Evolutionary conservation across 768 basidiomycete genomes (phyloP), one percentile per base, ranked within the genome.

Genomic region (Mycena sanguinolenta): DNA sequence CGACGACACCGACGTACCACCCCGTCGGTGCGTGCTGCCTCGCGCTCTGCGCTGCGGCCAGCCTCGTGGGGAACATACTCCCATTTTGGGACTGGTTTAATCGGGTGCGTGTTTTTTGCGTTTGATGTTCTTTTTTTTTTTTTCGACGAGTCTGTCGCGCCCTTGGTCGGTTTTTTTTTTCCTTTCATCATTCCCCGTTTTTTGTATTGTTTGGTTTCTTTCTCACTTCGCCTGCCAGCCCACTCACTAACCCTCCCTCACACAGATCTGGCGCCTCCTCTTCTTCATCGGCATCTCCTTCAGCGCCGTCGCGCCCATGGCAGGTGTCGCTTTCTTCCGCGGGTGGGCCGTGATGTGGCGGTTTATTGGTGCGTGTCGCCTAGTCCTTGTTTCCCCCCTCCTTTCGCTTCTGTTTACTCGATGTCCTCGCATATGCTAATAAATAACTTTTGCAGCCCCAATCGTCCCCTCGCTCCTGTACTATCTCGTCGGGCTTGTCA

Each of bases 31-130:
- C 81, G n/a, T 76, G 84, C 17, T 97, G 93, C 78, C 86, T 95
- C 14, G 68, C 81, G 2, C 82, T 92, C n/a, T 96, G 94, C 75
- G 77, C 94, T 64, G 76, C 88, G 52, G 91, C 89, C 38, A 96
- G 93, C 7, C 75, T 93, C 7, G 87, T 92, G 0, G 96, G 95
- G 13, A 95, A 91, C 69, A 83, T 92, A 39, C 86, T 95, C 65
- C 95, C 96, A 25, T 98, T 97, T 84, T 91, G 91, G 82, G 79
- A 84, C 32, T 97, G 95, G 95, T 98, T 98, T 80, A 96, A 98
- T 77, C 83, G 59, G 59, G 59, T 60, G 59, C 19, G 58, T 60
- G 3, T 32, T 21, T 46, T 10, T 34, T 4, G n/a, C n/a, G n/a
- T n/a, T n/a, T n/a, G n/a, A n/a, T n/a, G n/a, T n/a, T n/a, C n/a